Evolutionary conservation across 176 grass and related monocot species (phyloP).

Genomic region (Musa beccarii): DNA sequence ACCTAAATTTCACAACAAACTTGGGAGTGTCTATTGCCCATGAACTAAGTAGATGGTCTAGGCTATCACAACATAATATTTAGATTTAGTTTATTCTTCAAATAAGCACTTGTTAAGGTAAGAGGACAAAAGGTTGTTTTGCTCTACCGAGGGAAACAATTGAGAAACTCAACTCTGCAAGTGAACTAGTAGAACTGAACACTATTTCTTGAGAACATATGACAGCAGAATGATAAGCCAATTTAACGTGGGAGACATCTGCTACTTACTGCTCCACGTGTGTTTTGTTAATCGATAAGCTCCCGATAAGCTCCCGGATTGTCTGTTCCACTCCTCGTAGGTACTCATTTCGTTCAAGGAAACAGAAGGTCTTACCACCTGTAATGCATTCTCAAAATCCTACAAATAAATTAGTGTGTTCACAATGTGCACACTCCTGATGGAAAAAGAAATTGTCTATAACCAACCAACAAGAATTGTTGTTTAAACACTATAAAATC

Average conservation of each 20-base stretch:
- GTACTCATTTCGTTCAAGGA: conserved; percentile 58
- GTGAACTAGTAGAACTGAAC: too few relatives aligned
- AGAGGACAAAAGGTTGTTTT: too few relatives aligned
- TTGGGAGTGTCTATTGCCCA: too few relatives aligned
- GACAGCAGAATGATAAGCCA: too few relatives aligned
- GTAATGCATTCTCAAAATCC: conserved; percentile 87
- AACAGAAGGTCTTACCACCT: conserved; percentile 88
- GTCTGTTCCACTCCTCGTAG: conserved; percentile 85
- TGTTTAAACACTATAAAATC: neutral
- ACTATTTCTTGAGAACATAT: too few relatives aligned
- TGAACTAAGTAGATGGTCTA: too few relatives aligned
- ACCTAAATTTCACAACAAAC: too few relatives aligned
- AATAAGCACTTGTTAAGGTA: too few relatives aligned
- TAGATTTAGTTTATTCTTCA: too few relatives aligned
- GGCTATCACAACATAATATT: too few relatives aligned
- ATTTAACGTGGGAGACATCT: neutral
- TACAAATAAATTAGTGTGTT: conserved; percentile 9
- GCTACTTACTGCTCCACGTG: conserved; percentile 11
- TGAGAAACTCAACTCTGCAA: too few relatives aligned
- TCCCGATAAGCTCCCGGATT: conserved; percentile 82
- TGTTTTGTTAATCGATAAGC: neutral
- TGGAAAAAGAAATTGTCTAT: neutral
- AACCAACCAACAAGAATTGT: neutral
- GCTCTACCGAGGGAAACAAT: too few relatives aligned
- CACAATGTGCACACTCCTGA: neutral